A percentile compares a stretch with the other conserved stretches of the same genome.
Conservation (phyloP, 2,329 filamentous ascomycete species). For the Pseudogymnoascus sp. region DNA sequence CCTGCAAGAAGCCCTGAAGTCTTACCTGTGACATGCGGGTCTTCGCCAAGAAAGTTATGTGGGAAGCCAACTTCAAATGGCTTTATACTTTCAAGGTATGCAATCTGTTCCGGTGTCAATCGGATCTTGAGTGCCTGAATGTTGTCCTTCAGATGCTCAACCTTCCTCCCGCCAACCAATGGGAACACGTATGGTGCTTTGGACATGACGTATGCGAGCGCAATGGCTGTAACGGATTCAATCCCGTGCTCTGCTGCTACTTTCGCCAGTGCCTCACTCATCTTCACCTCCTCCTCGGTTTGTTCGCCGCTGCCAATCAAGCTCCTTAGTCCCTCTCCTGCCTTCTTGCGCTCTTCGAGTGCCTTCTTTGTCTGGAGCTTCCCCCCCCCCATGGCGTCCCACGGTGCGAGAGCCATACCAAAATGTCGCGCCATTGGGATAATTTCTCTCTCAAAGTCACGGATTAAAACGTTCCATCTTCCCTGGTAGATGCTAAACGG, state of each 20-base stretch:
- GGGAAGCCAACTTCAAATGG: slow-evolving; percentile 65
- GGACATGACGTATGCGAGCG: slow-evolving; percentile 67
- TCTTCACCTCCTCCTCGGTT: neutral
- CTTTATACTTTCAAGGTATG: slow-evolving; percentile 56
- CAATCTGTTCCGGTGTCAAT: slow-evolving; percentile 56
- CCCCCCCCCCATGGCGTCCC: slow-evolving; percentile 48
- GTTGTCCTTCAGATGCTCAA: slow-evolving; percentile 64
- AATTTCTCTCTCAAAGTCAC: slow-evolving; percentile 60
- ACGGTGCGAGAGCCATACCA: slow-evolving; percentile 53
- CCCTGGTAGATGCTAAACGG: slow-evolving; percentile 67
- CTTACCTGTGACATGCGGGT: slow-evolving; percentile 22
- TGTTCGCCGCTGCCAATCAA: slow-evolving; percentile 42
- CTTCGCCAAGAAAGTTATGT: slow-evolving; percentile 48
- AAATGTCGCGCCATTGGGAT: slow-evolving; percentile 52
- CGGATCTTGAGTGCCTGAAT: slow-evolving; percentile 60
- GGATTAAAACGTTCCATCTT: slow-evolving; percentile 52
- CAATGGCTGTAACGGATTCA: slow-evolving; percentile 54
- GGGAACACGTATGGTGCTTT: slow-evolving; percentile 70
- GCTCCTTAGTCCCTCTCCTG: slow-evolving; percentile 29
- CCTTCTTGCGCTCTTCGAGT: slow-evolving; percentile 32
- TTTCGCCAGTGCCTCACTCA: slow-evolving; percentile 37
- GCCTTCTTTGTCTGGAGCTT: slow-evolving; percentile 41
- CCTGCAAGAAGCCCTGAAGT: neutral
- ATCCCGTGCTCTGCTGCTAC: slow-evolving; percentile 53
- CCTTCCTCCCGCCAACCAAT: slow-evolving; percentile 62